phyloP scores from a whole-genome alignment of 768 basidiomycete genomes.

The Amanita subjunquillea region DNA sequence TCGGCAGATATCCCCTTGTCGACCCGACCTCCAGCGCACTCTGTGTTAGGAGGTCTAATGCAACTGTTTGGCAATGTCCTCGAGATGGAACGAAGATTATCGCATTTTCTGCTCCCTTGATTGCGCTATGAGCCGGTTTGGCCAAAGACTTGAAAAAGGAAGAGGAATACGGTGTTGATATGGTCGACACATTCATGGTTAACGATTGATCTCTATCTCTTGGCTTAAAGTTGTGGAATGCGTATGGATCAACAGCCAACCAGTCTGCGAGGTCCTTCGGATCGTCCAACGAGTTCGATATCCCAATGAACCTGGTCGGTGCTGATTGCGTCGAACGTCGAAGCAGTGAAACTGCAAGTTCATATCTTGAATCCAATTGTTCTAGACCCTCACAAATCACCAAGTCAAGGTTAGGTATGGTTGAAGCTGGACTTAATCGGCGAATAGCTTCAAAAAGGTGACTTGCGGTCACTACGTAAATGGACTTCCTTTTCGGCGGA shows the following conservation, averaged over 20 bases:
- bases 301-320: slow-evolving; percentile 65
- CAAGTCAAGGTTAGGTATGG: slow-evolving; percentile 40
- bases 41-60: slow-evolving; percentile 80
- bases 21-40: slow-evolving; percentile 69
- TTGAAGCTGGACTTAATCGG: slow-evolving; percentile 14
- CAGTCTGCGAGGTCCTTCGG: slow-evolving; percentile 73
- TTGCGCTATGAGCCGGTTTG: slow-evolving; percentile 78
- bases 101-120: slow-evolving; percentile 43
- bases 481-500: slow-evolving; percentile 26
- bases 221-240: slow-evolving; percentile 70
- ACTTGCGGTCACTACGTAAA: slow-evolving; percentile 49
- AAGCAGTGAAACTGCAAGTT: slow-evolving; percentile 69
- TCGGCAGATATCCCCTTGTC: slow-evolving; percentile 56
- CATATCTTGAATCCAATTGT: slow-evolving; percentile 70
- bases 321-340: slow-evolving; percentile 51
- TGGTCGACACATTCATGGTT: slow-evolving; percentile 56
- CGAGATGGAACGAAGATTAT: slow-evolving; percentile 88
- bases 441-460: slow-evolving; percentile 37
- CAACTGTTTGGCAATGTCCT: slow-evolving; percentile 60
- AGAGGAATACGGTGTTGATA: slow-evolving; percentile 79
- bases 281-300: slow-evolving; percentile 74
- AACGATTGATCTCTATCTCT: slow-evolving; percentile 77
- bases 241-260: slow-evolving; percentile 59
- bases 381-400: slow-evolving; percentile 83
- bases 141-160: slow-evolving; percentile 87